Evolutionary conservation across 2,329 filamentous ascomycete genomes (phyloP).

Genomic region (Ramularia endophylla): DNA sequence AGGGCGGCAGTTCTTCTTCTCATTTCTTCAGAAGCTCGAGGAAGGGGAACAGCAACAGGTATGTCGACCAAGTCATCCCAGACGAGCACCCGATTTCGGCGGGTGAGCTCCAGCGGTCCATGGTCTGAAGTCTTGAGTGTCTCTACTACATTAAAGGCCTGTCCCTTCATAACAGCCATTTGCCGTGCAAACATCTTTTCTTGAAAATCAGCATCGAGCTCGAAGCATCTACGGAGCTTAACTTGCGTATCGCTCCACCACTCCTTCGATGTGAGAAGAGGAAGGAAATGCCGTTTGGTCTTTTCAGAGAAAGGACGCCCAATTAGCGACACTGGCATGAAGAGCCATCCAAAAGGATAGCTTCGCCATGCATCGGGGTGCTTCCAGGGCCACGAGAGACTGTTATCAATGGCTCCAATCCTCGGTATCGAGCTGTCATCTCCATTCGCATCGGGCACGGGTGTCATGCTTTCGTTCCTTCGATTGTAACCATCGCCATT

Average conservation of each 20-base stretch:
- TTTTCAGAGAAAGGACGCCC: conserved; percentile 93
- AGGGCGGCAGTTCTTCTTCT: conserved; percentile 49
- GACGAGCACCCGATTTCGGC: conserved; percentile 84
- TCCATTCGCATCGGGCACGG: conserved; percentile 38
- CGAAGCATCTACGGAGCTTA: conserved; percentile 79
- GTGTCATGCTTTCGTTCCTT: conserved; percentile 77
- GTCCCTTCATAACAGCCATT: conserved; percentile 98
- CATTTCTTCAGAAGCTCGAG: conserved; percentile 77
- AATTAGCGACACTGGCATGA: conserved; percentile 92
- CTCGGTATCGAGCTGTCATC: conserved; percentile 57
- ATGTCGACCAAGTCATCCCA: conserved; percentile 98
- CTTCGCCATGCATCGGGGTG: conserved; percentile 88
- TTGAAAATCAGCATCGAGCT: conserved; percentile 90
- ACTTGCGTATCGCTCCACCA: conserved; percentile 97
- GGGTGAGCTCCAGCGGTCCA: conserved; percentile 85
- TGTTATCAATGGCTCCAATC: conserved; percentile 95
- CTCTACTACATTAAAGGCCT: conserved; percentile 99
- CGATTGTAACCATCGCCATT: conserved; percentile 31
- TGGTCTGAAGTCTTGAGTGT: conserved; percentile 90
- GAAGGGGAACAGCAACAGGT: conserved; percentile 86
- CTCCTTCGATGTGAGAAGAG: conserved; percentile 82
- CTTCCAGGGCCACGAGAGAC: conserved; percentile 98
- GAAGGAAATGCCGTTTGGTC: conserved; percentile 92
- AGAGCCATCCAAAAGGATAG: conserved; percentile 98
- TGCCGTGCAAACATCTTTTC: conserved; percentile 99